phyloP scores from a whole-genome alignment of 306 rosid genomes.

The Quercus parvula region DNA sequence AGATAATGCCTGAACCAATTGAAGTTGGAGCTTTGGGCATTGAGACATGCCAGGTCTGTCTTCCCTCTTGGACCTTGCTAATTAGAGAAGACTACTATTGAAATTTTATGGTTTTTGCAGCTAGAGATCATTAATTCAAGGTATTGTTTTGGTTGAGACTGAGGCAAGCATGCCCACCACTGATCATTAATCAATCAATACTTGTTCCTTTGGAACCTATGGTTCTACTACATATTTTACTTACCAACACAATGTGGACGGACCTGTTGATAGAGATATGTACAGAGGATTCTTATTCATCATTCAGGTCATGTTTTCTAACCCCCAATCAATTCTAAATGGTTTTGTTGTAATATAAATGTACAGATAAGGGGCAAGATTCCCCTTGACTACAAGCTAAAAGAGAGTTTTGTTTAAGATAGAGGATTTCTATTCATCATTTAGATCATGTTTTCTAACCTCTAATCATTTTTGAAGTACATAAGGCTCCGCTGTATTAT shows the following conservation, averaged over 20 bases:
- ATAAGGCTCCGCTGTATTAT: too few species aligned
- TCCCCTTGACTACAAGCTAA: not conserved
- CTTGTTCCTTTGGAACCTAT: too few species aligned
- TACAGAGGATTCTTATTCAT: too few species aligned
- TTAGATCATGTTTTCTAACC: too few species aligned
- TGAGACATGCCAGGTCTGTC: not conserved
- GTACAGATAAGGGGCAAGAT: not conserved
- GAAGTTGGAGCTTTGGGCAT: conserved; percentile 15
- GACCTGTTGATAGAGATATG: not conserved
- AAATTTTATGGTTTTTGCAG: not conserved
- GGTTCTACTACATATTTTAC: not conserved
- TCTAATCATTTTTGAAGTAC: too few species aligned
- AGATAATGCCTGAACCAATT: conserved; percentile 28
- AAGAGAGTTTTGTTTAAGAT: not conserved
- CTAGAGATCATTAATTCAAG: not conserved
- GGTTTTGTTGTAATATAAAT: not conserved
- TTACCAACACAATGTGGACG: not conserved
- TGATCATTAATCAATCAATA: too few species aligned
- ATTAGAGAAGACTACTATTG: not conserved
- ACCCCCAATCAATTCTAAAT: too few species aligned
- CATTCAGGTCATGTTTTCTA: too few species aligned
- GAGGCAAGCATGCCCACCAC: too few species aligned
- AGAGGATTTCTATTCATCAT: not conserved
- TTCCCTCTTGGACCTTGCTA: not conserved
- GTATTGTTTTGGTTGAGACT: not conserved